phyloP scores from a whole-genome alignment of 179 eudicot genomes.

The Beta corolliflora region DNA sequence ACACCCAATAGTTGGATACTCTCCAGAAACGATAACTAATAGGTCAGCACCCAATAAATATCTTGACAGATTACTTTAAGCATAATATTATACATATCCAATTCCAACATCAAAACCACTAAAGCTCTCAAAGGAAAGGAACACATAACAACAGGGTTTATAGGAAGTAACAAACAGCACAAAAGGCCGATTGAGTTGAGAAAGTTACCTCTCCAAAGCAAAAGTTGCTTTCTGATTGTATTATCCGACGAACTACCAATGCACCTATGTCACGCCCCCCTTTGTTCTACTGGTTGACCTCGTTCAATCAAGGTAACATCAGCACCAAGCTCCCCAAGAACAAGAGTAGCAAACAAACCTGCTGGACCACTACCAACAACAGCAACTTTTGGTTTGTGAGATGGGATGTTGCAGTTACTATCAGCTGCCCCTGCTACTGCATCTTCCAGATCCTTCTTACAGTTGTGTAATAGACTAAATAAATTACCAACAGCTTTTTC shows the following conservation, averaged over 20 bases:
- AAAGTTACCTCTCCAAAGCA: conserved; percentile 97
- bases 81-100: neutral
- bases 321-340: conserved; percentile 96
- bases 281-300: conserved; percentile 93
- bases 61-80: neutral
- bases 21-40: neutral
- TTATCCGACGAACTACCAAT: conserved; percentile 77
- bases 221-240: conserved; percentile 94
- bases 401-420: conserved; percentile 29
- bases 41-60: neutral
- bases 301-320: conserved; percentile 92
- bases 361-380: conserved; percentile 98
- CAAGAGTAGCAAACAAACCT: conserved; percentile 91
- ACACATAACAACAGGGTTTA: neutral
- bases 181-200: conserved; percentile 24
- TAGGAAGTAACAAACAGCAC: neutral
- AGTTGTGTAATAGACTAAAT: conserved; percentile 48
- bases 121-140: neutral
- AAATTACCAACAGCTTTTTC: conserved; percentile 59
- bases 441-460: conserved; percentile 38
- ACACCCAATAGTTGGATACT: neutral
- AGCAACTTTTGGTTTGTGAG: conserved; percentile 70
- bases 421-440: conserved; percentile 35
- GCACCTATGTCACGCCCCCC: conserved; percentile 99
- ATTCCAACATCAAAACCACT: neutral